Evolutionary conservation across 768 basidiomycete species (phyloP).

Genomic region (Rubroboletus satanas): DNA sequence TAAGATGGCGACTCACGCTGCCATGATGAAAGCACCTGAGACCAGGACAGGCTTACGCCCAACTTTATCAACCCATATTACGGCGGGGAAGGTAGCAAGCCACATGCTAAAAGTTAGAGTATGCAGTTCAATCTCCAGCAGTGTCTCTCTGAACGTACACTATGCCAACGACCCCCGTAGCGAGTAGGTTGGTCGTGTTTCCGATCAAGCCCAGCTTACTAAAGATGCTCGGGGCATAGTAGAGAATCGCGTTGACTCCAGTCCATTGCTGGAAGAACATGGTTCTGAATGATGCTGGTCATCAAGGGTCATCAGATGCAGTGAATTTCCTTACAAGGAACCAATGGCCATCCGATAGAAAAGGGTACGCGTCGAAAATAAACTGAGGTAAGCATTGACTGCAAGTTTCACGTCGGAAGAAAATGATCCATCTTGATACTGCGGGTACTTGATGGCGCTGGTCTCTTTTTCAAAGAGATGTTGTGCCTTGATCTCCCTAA

Average conservation of each 20-base stretch:
- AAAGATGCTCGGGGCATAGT: slow-evolving; percentile 76
- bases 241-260: slow-evolving; percentile 71
- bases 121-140: neutral
- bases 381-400: slow-evolving; percentile 55
- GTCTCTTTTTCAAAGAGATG: slow-evolving; percentile 71
- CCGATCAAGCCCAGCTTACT: slow-evolving; percentile 54
- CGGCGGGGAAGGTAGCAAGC: slow-evolving; percentile 74
- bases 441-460: slow-evolving; percentile 51
- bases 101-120: slow-evolving; percentile 48
- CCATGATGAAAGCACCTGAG: slow-evolving; percentile 75
- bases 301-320: neutral
- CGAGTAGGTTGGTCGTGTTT: slow-evolving; percentile 53
- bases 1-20: slow-evolving; percentile 37
- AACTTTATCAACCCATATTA: slow-evolving; percentile 74
- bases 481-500: slow-evolving; percentile 69
- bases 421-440: slow-evolving; percentile 59
- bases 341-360: slow-evolving; percentile 62
- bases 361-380: slow-evolving; percentile 52
- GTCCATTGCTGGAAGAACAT: slow-evolving; percentile 89
- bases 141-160: slow-evolving; percentile 43
- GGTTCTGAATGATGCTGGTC: slow-evolving; percentile 33
- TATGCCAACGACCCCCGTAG: slow-evolving; percentile 74
- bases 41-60: slow-evolving; percentile 72
- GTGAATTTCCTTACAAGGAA: slow-evolving; percentile 39
- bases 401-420: slow-evolving; percentile 60